Conservation (phyloP, 164 flowering plant genomes). For the Cinnamomum micranthum region DNA sequence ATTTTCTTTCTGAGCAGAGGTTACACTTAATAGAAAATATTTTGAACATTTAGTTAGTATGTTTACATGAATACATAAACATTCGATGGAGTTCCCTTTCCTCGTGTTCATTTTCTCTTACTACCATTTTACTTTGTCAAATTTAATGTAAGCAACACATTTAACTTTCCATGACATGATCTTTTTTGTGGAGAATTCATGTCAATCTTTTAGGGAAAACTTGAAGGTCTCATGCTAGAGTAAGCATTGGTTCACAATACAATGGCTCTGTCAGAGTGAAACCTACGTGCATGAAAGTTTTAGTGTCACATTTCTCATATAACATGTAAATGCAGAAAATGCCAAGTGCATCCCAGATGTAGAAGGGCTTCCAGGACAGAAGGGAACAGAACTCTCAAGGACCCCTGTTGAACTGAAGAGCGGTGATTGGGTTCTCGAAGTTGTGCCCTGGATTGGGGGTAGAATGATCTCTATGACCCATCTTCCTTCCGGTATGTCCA, state of each 20-base stretch:
- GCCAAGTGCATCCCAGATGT: constrained; percentile 61
- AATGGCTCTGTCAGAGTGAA: background rate
- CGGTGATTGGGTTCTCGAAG: constrained; percentile 75
- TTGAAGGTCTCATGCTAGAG: background rate
- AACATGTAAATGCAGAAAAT: constrained; percentile 46
- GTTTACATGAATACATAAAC: background rate
- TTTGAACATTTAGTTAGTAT: background rate
- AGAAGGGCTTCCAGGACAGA: constrained; percentile 43
- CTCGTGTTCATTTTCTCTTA: background rate
- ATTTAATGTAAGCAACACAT: background rate
- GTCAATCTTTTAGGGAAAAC: background rate
- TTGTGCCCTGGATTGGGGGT: constrained; percentile 97
- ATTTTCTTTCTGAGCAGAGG: no score
- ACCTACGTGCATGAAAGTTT: background rate
- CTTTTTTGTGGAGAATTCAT: background rate
- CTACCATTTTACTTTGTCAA: background rate
- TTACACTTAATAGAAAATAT: background rate
- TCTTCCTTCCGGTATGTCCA: constrained; percentile 67
- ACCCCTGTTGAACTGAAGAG: constrained; percentile 68
- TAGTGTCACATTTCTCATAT: background rate
- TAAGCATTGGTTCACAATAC: background rate
- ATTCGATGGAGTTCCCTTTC: background rate
- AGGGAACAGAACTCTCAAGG: constrained; percentile 65
- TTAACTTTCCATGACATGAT: background rate
- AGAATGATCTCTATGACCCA: constrained; percentile 88